Evolutionary conservation across 305 asterid species (phyloP).

Genomic region (Fraxinus xanthoxyloides): DNA sequence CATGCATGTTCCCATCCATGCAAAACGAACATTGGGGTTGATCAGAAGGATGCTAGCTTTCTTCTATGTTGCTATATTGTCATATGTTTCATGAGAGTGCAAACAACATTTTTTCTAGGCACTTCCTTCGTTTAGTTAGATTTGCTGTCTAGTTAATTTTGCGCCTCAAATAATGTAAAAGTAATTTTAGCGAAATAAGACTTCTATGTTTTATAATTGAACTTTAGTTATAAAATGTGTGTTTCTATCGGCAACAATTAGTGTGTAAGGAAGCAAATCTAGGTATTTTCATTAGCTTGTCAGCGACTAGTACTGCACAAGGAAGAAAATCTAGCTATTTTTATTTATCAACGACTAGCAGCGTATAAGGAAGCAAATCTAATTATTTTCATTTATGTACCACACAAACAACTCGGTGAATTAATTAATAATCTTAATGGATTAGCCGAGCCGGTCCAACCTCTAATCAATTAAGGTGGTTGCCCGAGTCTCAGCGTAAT

Average conservation of each 20-base stretch:
- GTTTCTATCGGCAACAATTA: not conserved
- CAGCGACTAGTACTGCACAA: not conserved
- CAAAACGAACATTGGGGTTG: slow-evolving; percentile 14
- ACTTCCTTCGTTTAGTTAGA: not conserved
- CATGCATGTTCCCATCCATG: not conserved
- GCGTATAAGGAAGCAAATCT: not conserved
- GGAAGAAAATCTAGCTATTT: not conserved
- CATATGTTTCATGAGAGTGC: not conserved
- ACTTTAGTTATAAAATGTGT: not conserved
- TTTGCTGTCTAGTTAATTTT: not conserved
- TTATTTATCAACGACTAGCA: not conserved
- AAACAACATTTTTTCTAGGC: not conserved
- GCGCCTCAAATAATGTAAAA: not conserved
- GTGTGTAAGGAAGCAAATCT: not conserved
- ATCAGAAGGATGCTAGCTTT: not conserved
- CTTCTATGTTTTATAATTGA: not conserved
- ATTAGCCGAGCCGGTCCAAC: not conserved
- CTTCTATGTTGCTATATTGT: not conserved
- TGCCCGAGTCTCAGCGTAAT: too few relatives aligned
- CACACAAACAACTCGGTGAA: not conserved
- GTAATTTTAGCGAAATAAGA: not conserved
- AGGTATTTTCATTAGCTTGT: not conserved
- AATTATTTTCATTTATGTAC: not conserved
- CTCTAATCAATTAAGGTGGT: not conserved
- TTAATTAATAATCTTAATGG: not conserved